These are phyloP conservation scores for Plantago ovata DNA, from an alignment of 257 asterid species.

Conservation along the genomic window DNA sequence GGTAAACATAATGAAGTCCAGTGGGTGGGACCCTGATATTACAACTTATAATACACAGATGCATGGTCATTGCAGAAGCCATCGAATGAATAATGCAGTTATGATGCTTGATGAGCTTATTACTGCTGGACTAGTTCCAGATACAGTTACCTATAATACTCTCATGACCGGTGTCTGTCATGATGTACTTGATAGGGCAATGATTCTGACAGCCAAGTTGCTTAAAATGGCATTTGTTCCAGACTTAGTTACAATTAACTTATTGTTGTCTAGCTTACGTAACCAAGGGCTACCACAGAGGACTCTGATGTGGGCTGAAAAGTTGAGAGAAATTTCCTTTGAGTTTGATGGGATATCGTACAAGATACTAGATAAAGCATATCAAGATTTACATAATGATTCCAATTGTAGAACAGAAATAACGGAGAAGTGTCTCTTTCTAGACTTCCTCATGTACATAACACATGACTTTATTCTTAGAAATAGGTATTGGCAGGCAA, in stretches of 20 bases:
- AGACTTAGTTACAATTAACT: conserved; percentile 63
- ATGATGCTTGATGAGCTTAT: conserved; percentile 66
- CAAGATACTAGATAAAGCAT: conserved; percentile 60
- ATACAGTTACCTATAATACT: conserved; percentile 84
- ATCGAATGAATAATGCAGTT: conserved; percentile 62
- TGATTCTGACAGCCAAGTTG: conserved; percentile 78
- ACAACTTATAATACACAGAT: conserved; percentile 76
- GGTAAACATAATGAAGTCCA: conserved; percentile 45
- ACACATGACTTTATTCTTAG: conserved; percentile 62
- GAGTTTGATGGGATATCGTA: conserved; percentile 79
- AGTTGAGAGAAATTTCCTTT: conserved; percentile 65
- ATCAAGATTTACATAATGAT: conserved; percentile 44
- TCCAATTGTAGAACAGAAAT: conserved; percentile 36
- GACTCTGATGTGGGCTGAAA: conserved; percentile 77
- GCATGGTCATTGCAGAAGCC: conserved; percentile 67
- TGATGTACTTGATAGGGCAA: conserved; percentile 80
- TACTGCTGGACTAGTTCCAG: conserved; percentile 73
- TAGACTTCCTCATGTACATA: conserved; percentile 85
- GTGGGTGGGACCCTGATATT: conserved; percentile 80
- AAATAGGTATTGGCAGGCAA: conserved; percentile 29
- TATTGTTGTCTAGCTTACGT: conserved; percentile 68
- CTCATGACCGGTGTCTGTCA: conserved; percentile 65
- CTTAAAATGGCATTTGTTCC: conserved; percentile 89
- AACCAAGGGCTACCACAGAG: conserved; percentile 85
- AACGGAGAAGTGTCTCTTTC: conserved; percentile 66